These are phyloP conservation scores for Cymbopogon citratus DNA, from an alignment of 176 grass and related monocot species.

Conservation along the genomic window DNA sequence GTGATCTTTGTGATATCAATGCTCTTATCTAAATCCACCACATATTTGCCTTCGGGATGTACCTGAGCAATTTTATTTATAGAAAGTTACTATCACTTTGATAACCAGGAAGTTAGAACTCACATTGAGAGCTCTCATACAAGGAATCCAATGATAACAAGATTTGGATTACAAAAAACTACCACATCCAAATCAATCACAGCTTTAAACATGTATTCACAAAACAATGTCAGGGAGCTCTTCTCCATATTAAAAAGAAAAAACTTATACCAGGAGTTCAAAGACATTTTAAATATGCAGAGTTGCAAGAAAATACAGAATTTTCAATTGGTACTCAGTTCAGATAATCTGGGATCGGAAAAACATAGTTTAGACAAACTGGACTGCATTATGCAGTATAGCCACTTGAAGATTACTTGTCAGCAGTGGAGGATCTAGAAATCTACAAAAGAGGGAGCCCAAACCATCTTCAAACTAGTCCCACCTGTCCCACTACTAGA, in stretches of 20 bases:
- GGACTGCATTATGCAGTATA: background rate
- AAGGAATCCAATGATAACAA: background rate
- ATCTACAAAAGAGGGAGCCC: background rate
- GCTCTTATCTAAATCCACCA: conserved; percentile 94
- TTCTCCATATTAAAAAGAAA: background rate
- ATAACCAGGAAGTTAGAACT: background rate
- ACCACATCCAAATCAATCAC: background rate
- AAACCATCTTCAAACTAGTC: background rate
- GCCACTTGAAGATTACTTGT: background rate
- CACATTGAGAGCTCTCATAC: background rate
- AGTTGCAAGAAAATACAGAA: background rate
- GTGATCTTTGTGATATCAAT: conserved; percentile 98
- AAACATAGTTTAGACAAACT: background rate
- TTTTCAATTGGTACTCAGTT: background rate
- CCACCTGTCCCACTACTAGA: too few species aligned
- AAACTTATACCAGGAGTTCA: background rate
- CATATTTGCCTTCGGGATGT: conserved; percentile 97
- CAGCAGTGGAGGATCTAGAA: background rate
- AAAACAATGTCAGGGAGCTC: background rate
- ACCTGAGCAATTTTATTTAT: conserved; percentile 54
- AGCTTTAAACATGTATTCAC: background rate
- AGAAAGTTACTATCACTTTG: conserved; percentile 11
- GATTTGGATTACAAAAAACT: background rate
- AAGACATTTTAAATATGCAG: background rate
- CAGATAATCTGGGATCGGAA: background rate